phyloP scores from a whole-genome alignment of 192 early-diverging fungal genomes.

The Chytriomyces confervae region DNA sequence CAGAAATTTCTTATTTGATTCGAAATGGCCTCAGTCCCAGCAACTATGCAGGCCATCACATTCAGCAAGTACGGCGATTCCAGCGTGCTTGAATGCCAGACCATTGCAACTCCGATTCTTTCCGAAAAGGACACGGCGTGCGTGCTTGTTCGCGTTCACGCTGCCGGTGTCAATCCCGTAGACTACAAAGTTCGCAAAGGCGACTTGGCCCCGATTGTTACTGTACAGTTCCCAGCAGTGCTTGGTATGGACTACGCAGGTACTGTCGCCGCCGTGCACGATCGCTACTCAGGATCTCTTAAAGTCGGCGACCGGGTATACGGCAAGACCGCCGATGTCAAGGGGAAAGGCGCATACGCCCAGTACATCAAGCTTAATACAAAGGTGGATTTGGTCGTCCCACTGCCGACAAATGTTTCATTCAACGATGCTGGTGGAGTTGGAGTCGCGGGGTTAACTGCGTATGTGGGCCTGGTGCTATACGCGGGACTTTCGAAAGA shows the following conservation, averaged over 20 bases:
- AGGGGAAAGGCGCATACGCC: slow-evolving; percentile 34
- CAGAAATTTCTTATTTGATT: no score
- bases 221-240: slow-evolving; percentile 30
- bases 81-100: not conserved
- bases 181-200: slow-evolving; percentile 39
- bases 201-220: slow-evolving; percentile 3
- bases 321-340: slow-evolving; percentile 21
- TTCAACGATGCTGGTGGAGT: slow-evolving; percentile 31
- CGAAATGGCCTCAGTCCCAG: slow-evolving; percentile 1
- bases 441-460: slow-evolving; percentile 35
- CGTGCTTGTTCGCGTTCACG: slow-evolving; percentile 14
- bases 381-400: slow-evolving; percentile 8
- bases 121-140: not conserved
- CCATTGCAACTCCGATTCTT: slow-evolving; percentile 9
- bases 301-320: slow-evolving; percentile 37
- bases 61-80: slow-evolving; percentile 15
- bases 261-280: slow-evolving; percentile 20
- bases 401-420: slow-evolving; percentile 8
- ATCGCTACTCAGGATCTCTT: not conserved
- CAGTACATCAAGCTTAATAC: slow-evolving; percentile 26
- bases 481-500: slow-evolving; percentile 13
- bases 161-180: no score
- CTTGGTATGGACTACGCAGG: slow-evolving; percentile 41
- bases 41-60: not conserved
- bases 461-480: slow-evolving; percentile 29